Base-by-base conservation (phyloP, 805 yeast genomes). In the Suhomyces prunicola region DNA sequence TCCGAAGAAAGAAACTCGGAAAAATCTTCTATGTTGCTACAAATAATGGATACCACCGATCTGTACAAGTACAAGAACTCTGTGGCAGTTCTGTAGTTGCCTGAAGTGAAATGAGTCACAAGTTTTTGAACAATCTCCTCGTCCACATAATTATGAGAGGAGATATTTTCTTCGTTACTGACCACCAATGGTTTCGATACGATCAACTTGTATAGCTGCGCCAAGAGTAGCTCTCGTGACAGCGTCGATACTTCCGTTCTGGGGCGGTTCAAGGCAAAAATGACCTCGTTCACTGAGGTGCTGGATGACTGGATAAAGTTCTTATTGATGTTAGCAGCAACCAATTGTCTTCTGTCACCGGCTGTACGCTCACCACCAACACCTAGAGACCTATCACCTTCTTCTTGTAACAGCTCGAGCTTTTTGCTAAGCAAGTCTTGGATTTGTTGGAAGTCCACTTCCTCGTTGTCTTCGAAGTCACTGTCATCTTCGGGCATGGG, bases 11-110 rank as follows among this genome's bases (percentile, higher is more conserved):
- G 68, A 47, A 72, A 64, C 15, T 60, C 67, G 24, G 82, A 77
- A 53, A 79, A 78, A 51, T 80, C 84, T 50, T 81, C 85, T 9
- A 78, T 68, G 57, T 80, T 80, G 48, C 81, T 74, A n/a, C 73
- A 72, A 19, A 75, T 65, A 51, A 80, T 70, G 1, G 79, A 78
- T 29, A 74, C 66, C 13, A 71, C 53, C 10, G 79, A 71, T 53
- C 81, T 59, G 58, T 53, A 73, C 44, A 81, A 64, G 27, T 75
- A 66, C 39, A 75, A 60, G 48, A 73, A 74, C 57, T 80, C 84
- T 36, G 67, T 63, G 10, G 67, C 62, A 2, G 78, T 66, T 46
- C 77, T 57, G 60, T 65, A 74, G 50, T 74, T 71, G 5, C 64
- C 62, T 6, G 52, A 56, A 44, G 62, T 61, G 39, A 78, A 65